These are phyloP conservation scores for Cicer judaicum DNA, from an alignment of 306 rosid species.

Conservation along the genomic window DNA sequence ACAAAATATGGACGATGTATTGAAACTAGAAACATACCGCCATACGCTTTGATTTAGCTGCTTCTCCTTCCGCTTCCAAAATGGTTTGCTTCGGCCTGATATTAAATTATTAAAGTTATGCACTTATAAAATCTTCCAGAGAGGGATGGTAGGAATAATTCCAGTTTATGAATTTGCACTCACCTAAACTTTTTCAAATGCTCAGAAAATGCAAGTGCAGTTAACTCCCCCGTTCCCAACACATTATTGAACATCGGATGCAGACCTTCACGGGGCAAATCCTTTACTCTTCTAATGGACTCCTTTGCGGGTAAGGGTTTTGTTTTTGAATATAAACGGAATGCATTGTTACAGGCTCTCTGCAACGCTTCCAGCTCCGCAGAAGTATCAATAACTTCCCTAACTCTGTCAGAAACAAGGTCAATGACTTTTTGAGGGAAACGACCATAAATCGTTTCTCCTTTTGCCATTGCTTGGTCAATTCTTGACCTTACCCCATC, in stretches of 20 bases:
- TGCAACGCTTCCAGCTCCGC: constrained; percentile 64
- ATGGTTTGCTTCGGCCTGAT: constrained; percentile 90
- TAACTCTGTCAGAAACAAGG: constrained; percentile 83
- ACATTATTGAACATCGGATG: constrained; percentile 82
- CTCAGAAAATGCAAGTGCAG: constrained; percentile 97
- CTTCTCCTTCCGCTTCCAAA: constrained; percentile 94
- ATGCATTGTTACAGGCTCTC: constrained; percentile 80
- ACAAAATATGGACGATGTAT: constrained; percentile 24
- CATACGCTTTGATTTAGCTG: constrained; percentile 70
- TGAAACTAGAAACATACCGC: constrained; percentile 53
- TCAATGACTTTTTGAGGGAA: constrained; percentile 86
- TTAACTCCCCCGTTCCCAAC: constrained; percentile 83
- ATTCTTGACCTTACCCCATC: constrained; percentile 71
- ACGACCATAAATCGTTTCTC: constrained; percentile 89
- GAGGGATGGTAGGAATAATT: constrained; percentile 11
- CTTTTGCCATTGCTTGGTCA: constrained; percentile 73
- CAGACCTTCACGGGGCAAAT: constrained; percentile 77
- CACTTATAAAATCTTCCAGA: constrained; percentile 22
- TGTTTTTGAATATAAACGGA: constrained; percentile 80
- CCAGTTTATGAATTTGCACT: constrained; percentile 33
- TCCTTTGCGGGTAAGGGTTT: constrained; percentile 88
- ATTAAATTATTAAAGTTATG: constrained; percentile 35
- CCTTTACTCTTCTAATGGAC: constrained; percentile 84
- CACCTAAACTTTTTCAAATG: constrained; percentile 88
- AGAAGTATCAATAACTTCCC: constrained; percentile 79